Base-by-base conservation (phyloP, 148 eudicot species). In the Arctostaphylos glauca region DNA sequence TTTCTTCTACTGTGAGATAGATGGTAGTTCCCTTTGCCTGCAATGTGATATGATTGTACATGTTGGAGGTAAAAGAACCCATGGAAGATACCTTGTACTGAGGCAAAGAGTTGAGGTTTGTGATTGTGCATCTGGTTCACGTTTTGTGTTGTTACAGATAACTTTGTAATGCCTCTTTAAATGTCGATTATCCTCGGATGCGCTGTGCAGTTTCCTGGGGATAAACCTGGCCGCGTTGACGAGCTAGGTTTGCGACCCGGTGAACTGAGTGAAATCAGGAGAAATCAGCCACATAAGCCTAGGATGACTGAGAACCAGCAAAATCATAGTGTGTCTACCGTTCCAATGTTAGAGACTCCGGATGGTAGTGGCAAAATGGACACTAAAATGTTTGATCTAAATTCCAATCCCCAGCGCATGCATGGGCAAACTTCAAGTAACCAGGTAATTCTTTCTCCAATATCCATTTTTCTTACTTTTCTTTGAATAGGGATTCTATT, bases 1-100 rank as follows among this genome's bases (percentile, higher is more conserved):
- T 74, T 95, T 92, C 91, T 95, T 95, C 85, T 95, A 92, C 80
- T 95, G 98, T 84, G 97, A 94, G 87, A 86, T 95, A 79, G 98
- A 95, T 84, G 98, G 98, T 80, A 95, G 92, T 87, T 95, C 98
- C n/a, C 98, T 95, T 70, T 95, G 97, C 85, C 89, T 93, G 88
- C 97, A 95, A 89, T 95, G 98, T 80, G 98, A 95, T 90, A 95
- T 92, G 98, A 88, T 88, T 79, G 98, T 93, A 71, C 98, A 95
- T 86, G 97, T 95, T 83, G 97, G 94, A 13, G 97, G 97, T 79
- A 95, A 95, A 89, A 90, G 97, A 87, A 93, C 87, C 55, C 98
- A 95, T 81, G 86, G 93, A 88, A 90, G 98, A 86, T 92, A 91
- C 88, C 97, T 95, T 73, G 83, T 93, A 73, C 74, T 92, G 75